Evolutionary conservation across 1,284 basidiomycete genomes (phyloP), one percentile per base, ranked within the genome.

Genomic region (Rhodotorula sp.): DNA sequence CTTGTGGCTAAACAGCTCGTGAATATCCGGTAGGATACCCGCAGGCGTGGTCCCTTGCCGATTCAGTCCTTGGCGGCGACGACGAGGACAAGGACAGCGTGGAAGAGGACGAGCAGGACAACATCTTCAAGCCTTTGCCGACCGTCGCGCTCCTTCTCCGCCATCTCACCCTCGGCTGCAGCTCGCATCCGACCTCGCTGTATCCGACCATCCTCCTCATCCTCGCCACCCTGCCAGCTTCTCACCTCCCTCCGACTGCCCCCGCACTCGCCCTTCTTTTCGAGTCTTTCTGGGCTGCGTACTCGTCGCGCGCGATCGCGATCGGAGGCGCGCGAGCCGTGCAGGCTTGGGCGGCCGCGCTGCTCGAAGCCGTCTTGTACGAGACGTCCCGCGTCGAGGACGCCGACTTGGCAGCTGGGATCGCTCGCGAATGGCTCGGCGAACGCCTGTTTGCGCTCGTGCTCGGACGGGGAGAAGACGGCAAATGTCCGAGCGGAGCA

Each of bases 151-250:
- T 69, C 51, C 91, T 94, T 80, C 80, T 91, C 39, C 85, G 84
- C 43, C 93, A 92, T 82, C 84, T 95, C 23, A 84, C 88, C 73
- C 81, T 87, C 1, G 91, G 88, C 14, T 94, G 92, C 79, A 86
- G 86, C 16, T 90, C 89, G 0, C 88, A 88, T n/a, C 89, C 91
- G 0, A 75, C 85, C 5, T 85, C 89, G 74, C 90, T 89, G 5
- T 95, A 93, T 79, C 91, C 91, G 0, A 85, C 88, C 0, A 84
- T 94, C 46, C 82, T 94, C 15, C 83, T 95, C 52, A 85, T 93
- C 34, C 79, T 96, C 6, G 90, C 91, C 0, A 92, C 91, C 0
- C 87, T 96, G 39, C 91, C 92, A 10, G 79, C 84, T 5, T 83
- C 79, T 60, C 65, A 83, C 20, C 77, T 84, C 34, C 79, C 82